Conservation (phyloP, 345 rosid genomes). For the Pugionium dolabratum region DNA sequence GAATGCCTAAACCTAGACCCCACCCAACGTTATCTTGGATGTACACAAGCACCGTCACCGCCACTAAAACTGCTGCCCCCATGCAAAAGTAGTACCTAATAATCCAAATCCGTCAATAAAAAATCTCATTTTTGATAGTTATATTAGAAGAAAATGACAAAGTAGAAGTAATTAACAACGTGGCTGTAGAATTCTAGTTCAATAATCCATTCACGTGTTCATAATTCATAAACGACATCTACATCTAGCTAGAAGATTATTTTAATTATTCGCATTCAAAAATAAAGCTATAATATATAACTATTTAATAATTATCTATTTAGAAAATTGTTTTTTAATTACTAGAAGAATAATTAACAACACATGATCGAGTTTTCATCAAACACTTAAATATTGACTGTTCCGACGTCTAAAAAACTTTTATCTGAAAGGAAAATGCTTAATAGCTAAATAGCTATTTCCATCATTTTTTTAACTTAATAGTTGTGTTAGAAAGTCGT, state of each 20-base stretch:
- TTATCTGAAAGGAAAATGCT: background rate
- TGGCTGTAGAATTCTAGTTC: too few species aligned
- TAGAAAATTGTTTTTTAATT: too few species aligned
- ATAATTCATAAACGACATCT: too few species aligned
- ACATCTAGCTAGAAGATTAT: too few species aligned
- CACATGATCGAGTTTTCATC: background rate
- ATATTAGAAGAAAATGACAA: background rate
- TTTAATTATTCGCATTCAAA: too few species aligned
- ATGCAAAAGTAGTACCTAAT: slow-evolving; percentile 68
- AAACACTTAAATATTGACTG: background rate
- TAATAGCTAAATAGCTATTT: background rate
- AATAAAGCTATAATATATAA: too few species aligned
- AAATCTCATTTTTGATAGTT: slow-evolving; percentile 1
- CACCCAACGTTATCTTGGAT: slow-evolving; percentile 84
- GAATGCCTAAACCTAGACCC: slow-evolving; percentile 87
- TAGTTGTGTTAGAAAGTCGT: slow-evolving; percentile 9
- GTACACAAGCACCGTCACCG: slow-evolving; percentile 76
- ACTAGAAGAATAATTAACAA: background rate
- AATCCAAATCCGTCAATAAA: slow-evolving; percentile 7
- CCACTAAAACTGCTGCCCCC: slow-evolving; percentile 69
- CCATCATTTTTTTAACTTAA: background rate
- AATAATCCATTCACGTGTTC: too few species aligned
- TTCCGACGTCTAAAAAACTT: background rate
- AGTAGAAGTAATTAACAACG: too few species aligned
- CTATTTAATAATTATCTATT: too few species aligned